Conservation (phyloP, 2,329 filamentous ascomycete species). For the Pseudogymnoascus destructans region DNA sequence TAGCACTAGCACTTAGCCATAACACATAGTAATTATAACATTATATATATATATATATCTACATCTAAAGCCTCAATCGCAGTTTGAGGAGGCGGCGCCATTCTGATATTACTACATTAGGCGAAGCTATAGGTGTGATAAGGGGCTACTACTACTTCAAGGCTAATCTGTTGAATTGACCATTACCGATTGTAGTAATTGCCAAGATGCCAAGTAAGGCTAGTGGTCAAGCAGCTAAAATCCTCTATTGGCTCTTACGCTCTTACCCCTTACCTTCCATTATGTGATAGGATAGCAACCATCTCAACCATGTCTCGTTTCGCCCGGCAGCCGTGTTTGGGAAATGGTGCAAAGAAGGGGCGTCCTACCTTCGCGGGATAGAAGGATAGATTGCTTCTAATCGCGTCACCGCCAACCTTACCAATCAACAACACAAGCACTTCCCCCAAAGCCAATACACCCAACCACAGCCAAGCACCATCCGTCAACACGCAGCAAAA, state of each 20-base stretch:
- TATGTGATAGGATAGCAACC: background rate
- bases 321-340: background rate
- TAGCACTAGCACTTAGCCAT: no score
- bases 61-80: no score
- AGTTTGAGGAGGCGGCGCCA: no score
- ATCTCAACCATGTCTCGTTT: background rate
- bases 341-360: background rate
- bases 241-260: background rate
- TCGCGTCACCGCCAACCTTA: background rate
- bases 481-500: background rate
- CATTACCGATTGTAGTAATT: no score
- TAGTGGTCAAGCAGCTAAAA: no score
- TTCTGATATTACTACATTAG: no score
- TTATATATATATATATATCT: no score
- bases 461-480: background rate
- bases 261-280: background rate
- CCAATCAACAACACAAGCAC: constrained; percentile 4
- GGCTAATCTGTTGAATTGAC: no score
- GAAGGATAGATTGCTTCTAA: background rate
- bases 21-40: no score
- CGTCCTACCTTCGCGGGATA: background rate
- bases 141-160: no score
- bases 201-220: no score
- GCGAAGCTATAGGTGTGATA: no score
- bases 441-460: background rate